Percentiles rank a stretch among this genome's conserved stretches.
Conservation (phyloP, 2,329 filamentous ascomycete genomes). For the Fusarium torreyae region DNA sequence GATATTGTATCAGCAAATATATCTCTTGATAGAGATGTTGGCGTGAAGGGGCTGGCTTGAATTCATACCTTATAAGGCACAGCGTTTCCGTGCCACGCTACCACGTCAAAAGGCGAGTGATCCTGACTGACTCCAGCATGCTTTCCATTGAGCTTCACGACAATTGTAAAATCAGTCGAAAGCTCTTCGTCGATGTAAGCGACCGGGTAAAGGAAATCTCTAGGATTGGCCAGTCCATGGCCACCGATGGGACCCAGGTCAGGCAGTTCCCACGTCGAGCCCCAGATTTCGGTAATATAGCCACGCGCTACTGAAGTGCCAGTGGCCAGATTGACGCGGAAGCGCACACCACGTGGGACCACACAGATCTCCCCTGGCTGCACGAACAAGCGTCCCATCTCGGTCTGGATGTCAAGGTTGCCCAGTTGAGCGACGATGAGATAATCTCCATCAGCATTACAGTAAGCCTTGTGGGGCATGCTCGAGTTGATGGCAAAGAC, state of each 20-base stretch:
- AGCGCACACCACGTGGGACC: constrained; percentile 13
- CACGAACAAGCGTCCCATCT: constrained; percentile 14
- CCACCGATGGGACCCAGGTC: constrained; percentile 18
- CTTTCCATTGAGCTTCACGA: constrained; percentile 25
- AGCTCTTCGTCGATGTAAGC: constrained; percentile 20
- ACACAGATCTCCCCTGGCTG: constrained; percentile 25
- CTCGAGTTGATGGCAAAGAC: constrained; percentile 21
- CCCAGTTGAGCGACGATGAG: constrained; percentile 27
- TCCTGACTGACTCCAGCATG: constrained; percentile 26
- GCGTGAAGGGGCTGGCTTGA: no score
- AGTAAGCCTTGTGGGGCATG: constrained; percentile 24
- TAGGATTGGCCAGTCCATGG: constrained; percentile 20
- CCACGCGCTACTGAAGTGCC: constrained; percentile 1
- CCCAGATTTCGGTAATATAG: constrained; percentile 21
- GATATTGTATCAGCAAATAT: no score
- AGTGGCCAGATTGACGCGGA: background rate
- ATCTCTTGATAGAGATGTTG: no score
- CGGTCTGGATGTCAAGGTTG: constrained; percentile 19
- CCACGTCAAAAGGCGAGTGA: constrained; percentile 28
- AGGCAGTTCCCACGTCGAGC: constrained; percentile 23
- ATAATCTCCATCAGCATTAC: constrained; percentile 30
- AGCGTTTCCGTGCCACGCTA: constrained; percentile 30
- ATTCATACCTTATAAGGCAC: constrained; percentile 26
- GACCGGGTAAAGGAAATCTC: constrained; percentile 23
- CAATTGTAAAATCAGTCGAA: background rate